phyloP scores from a whole-genome alignment of 257 asterid species.

The Cordia subcordata region DNA sequence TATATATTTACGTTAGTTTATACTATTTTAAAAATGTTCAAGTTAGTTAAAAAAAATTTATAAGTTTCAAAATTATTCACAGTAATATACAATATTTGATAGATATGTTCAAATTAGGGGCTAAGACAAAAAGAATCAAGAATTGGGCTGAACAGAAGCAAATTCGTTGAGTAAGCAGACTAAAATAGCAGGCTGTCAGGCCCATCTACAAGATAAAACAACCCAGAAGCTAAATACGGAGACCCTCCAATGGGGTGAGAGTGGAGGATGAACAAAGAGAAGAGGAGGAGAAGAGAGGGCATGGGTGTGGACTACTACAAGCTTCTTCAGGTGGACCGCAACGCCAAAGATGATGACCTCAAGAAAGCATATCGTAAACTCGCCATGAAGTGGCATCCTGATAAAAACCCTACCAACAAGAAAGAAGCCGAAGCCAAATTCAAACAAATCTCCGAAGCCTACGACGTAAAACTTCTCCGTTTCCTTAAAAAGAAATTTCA shows the following conservation, averaged over 20 bases:
- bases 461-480: constrained; percentile 37
- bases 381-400: constrained; percentile 80
- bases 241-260: not conserved
- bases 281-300: not conserved
- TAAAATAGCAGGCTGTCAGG: not conserved
- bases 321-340: constrained; percentile 54
- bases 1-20: no score
- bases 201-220: not conserved
- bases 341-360: constrained; percentile 59
- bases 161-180: no score
- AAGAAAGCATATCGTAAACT: constrained; percentile 65
- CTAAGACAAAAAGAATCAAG: no score
- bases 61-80: no score
- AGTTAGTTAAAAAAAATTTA: no score
- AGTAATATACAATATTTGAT: no score
- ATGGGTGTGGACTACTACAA: constrained; percentile 71
- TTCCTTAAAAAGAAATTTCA: no score
- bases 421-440: constrained; percentile 65
- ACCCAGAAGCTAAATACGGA: not conserved
- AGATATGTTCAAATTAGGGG: no score
- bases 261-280: not conserved
- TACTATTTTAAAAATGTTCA: no score
- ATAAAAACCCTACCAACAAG: constrained; percentile 61
- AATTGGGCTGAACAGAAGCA: no score
- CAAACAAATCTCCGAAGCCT: constrained; percentile 72